Conservation (phyloP, 257 asterid species). For the Buddleja alternifolia region DNA sequence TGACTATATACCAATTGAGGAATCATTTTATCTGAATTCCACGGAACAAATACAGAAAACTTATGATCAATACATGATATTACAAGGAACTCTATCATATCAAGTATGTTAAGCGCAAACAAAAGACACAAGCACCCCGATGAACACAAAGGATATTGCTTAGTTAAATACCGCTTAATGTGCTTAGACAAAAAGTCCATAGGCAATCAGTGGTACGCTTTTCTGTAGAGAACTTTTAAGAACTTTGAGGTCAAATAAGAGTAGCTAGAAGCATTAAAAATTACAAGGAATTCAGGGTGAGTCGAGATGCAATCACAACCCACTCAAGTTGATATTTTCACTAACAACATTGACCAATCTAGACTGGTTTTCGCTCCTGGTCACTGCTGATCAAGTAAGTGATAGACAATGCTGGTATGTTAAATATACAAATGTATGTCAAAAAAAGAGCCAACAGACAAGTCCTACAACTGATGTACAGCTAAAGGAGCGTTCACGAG, state of each 20-base stretch:
- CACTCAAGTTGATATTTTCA: slow-evolving; percentile 4
- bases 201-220: neutral
- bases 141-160: slow-evolving; percentile 12
- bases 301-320: slow-evolving; percentile 15
- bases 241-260: slow-evolving; percentile 1
- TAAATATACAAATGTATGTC: slow-evolving; percentile 7
- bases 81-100: neutral
- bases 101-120: neutral
- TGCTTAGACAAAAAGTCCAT: neutral
- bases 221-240: neutral
- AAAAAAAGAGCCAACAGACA: slow-evolving; percentile 8
- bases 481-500: slow-evolving; percentile 12
- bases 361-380: neutral
- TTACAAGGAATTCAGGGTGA: slow-evolving; percentile 7
- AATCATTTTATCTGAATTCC: slow-evolving; percentile 1
- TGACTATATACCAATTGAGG: slow-evolving; percentile 9
- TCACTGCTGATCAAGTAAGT: slow-evolving; percentile 1
- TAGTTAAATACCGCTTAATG: neutral
- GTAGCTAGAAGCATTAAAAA: neutral
- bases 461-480: slow-evolving; percentile 9
- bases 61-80: neutral
- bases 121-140: slow-evolving; percentile 21
- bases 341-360: slow-evolving; percentile 14
- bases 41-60: neutral
- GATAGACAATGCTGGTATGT: slow-evolving; percentile 18